Base-by-base conservation (phyloP, 176 grass and related monocot species). In the Musa troglodytarum region DNA sequence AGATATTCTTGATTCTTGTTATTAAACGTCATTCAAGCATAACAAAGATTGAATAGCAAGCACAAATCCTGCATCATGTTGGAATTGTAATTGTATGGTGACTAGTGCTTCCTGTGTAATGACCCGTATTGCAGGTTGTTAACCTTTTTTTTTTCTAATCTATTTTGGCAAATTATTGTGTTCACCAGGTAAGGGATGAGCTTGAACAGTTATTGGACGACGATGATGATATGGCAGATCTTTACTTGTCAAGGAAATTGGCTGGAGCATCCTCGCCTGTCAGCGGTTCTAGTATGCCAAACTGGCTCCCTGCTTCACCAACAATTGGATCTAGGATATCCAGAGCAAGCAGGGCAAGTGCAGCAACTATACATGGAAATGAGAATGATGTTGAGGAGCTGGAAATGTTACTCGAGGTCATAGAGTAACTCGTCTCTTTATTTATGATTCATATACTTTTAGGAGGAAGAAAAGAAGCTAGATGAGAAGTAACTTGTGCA, bases 351-450 rank as follows among this genome's bases (percentile, higher is more conserved):
- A 86, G 91, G 80, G 85, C 96, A 65, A 99, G 96, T 54, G 91
- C 76, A 26, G 85, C 91, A 76, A 99, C 96, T 68, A 79, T 95
- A 68, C 96, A 95, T 86, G 96, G 91, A 84, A 99, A 99, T 86
- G 91, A 99, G 74, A 95, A 99, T 86, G 96, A 99, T 75, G 96
- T 99, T 15, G 96, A 99, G 81, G 96, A 99, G 78, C 88, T 99
- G 16, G 96, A 99, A 83, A 99, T 99, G 96, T 86, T 99, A 73
- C 76, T 99, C 7, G 91, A 99, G 96, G 91, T 99, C 63, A 53
- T 80, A 53, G n/a, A 69, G 10, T 19, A 62, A 54, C 66, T n/a
- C 21, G 43, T 66, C 28, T 59, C 52, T 28, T 13, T 20, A 69
- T 56, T 29, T n/a, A 50, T 53, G 65, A 29, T 24, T 26, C 58